Base-by-base conservation (phyloP, 2,329 filamentous ascomycete genomes). In the Aureobasidium pullulans region DNA sequence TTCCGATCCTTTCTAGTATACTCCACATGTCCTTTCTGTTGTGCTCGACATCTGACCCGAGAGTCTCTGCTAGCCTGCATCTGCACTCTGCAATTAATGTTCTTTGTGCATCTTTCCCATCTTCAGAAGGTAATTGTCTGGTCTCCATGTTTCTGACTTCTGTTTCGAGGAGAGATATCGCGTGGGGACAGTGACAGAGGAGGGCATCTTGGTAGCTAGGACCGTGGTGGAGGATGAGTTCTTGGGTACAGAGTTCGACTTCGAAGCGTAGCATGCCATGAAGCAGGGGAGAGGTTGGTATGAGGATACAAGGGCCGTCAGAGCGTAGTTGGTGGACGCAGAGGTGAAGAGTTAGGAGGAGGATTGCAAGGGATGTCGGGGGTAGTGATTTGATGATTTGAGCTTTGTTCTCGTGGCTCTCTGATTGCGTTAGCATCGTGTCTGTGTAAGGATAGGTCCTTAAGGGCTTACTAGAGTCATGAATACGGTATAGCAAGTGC, bases 231-330 rank as follows among this genome's bases (percentile, higher is more conserved):
- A 72, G 62, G 15, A 71, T 54, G 59, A 70, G 64, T 62, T 72
- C 70, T 57, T 72, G 67, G 16, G 64, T 65, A 6, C 67, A 68
- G 28, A 72, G 57, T 57, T 72, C 70, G 29, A 71, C 64, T 52
- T 72, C 70, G 16, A 62, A 64, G n/a, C 69, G 57, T 23, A 61
- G 60, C 39, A 53, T 42, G 47, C 53, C 29, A 34, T 40, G 46
- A 39, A 50, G 28, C 8, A 50, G 52, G 29, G 59, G 57, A 39
- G 58, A 16, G 39, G 54, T 43, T 36, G 59, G 61, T 29, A 66
- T 63, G 19, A 69, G 65, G 2, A 68, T 65, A n/a, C 62, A 60
- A 9, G 70, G 68, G 8, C 70, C 70, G 19, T 68, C 64, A 40
- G 67, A 66, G 3, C 70, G 62, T 16, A 72, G 57, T 23, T 71